phyloP scores from a whole-genome alignment of 768 basidiomycete genomes.

The Termitomyces sp. region DNA sequence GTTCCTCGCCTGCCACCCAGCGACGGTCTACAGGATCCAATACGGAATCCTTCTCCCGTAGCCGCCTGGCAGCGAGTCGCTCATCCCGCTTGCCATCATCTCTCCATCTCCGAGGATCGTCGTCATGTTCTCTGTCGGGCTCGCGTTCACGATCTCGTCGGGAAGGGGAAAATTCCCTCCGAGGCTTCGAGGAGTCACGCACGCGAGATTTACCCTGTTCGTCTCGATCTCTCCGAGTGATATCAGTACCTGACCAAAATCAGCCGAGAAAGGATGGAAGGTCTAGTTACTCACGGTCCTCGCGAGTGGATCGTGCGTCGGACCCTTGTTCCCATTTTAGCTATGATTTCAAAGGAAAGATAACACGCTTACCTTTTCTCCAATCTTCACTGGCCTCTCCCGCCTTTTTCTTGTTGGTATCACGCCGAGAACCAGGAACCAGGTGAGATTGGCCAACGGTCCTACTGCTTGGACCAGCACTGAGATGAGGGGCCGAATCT shows the following conservation, averaged over 20 bases:
- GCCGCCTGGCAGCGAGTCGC: conserved; percentile 57
- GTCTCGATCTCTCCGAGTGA: conserved; percentile 54
- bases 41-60: conserved; percentile 34
- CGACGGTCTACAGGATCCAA: conserved; percentile 49
- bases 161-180: conserved; percentile 52
- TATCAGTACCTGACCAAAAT: conserved; percentile 40
- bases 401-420: conserved; percentile 57
- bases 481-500: conserved; percentile 59
- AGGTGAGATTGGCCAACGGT: conserved; percentile 30
- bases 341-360: conserved; percentile 6
- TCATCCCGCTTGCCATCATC: conserved; percentile 83
- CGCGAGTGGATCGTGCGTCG: conserved; percentile 49
- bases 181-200: conserved; percentile 57
- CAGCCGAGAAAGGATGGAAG: not conserved
- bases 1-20: conserved; percentile 63
- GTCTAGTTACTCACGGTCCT: conserved; percentile 48
- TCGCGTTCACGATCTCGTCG: conserved; percentile 44
- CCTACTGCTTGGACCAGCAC: conserved; percentile 35
- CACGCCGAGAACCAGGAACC: conserved; percentile 42
- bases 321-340: conserved; percentile 28
- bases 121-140: conserved; percentile 42
- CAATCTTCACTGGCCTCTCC: conserved; percentile 80
- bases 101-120: conserved; percentile 73
- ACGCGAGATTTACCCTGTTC: conserved; percentile 57
- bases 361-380: conserved; percentile 61